These are phyloP conservation scores for Claviceps sp. DNA, from an alignment of 2,329 filamentous ascomycete species.

Conservation along the genomic window DNA sequence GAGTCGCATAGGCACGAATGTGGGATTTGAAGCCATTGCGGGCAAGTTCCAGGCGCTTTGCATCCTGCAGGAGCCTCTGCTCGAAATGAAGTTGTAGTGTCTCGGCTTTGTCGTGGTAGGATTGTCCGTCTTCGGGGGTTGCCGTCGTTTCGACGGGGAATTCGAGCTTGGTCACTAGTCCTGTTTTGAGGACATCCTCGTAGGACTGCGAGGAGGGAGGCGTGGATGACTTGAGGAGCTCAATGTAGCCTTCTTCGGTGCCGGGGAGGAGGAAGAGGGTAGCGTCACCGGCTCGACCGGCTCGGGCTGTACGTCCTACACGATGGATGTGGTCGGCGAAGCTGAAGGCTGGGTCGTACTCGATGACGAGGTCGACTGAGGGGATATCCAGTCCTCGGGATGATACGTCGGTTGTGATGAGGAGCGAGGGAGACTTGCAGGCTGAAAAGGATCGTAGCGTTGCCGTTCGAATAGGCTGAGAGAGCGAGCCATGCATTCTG, in stretches of 20 bases:
- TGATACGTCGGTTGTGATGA: conserved; percentile 91
- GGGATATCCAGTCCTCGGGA: conserved; percentile 92
- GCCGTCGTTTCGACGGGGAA: conserved; percentile 58
- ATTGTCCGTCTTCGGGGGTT: conserved; percentile 26
- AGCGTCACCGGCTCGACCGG: conserved; percentile 76
- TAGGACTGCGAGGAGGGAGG: conserved; percentile 37
- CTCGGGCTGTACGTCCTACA: conserved; percentile 86
- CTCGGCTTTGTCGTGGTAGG: conserved; percentile 39
- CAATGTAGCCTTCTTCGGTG: conserved; percentile 81
- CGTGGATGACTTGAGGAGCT: conserved; percentile 45
- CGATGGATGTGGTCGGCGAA: conserved; percentile 89
- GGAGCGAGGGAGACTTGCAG: conserved; percentile 60
- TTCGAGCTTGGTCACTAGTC: conserved; percentile 46
- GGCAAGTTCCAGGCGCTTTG: conserved; percentile 64
- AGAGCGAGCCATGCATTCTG: conserved; percentile 82
- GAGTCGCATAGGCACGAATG: conserved; percentile 87
- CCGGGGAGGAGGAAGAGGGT: conserved; percentile 84
- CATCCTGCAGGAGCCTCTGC: conserved; percentile 45
- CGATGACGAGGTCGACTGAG: conserved; percentile 85
- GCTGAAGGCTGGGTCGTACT: conserved; percentile 92
- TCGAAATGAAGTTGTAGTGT: conserved; percentile 46
- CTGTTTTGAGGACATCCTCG: conserved; percentile 48
- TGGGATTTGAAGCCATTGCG: conserved; percentile 83
- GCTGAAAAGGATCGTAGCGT: conserved; percentile 71
- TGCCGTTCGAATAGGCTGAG: conserved; percentile 74